Base-by-base conservation (phyloP, 345 rosid genomes). In the Moricandia arvensis region DNA sequence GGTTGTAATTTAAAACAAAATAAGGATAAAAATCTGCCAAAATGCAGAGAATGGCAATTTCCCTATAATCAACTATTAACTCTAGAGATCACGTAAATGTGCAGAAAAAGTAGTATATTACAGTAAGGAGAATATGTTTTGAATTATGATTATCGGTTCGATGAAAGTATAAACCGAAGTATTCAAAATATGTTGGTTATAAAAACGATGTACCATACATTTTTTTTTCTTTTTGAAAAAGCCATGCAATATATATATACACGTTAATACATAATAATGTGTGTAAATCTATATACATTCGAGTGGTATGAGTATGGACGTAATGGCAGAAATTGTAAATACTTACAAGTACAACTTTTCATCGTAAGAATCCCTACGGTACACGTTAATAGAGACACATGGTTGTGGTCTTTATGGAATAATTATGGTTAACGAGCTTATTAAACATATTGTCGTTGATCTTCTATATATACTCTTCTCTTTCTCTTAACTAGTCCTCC, bases 381-480 rank as follows among this genome's bases (percentile, higher is more conserved):
- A 70, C 80, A 76, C 80, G 80, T 64, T 55, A 76, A 54, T 12
- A 63, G 80, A 76, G 75, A 76, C 80, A 76, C 80, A 76, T 76
- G 75, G 71, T 70, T 57, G 26, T 54, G 66, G n/a, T n/a, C n/a
- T n/a, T n/a, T n/a, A n/a, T n/a, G n/a, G n/a, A n/a, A n/a, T n/a
- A n/a, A 64, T 47, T 41, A 16, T 62, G 3, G 18, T 34, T 26
- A 41, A 41, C 49, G 15, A 62, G 15, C n/a, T n/a, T n/a, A n/a
- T n/a, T n/a, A n/a, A n/a, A n/a, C n/a, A n/a, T n/a, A n/a, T n/a
- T n/a, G n/a, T n/a, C 8, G 5, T 16, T 45, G 2, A 41, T 41
- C 53, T 45, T 17, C 53, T 45, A 45, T 41, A 41, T 38, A 38
- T 38, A 38, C 45, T 38, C 45, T 38, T 10, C 45, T 38, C 45